Percentiles rank a stretch among this genome's conserved stretches.
These are phyloP conservation scores for Tubosaeta sp. DNA, from an alignment of 768 basidiomycete species.

Conservation along the genomic window DNA sequence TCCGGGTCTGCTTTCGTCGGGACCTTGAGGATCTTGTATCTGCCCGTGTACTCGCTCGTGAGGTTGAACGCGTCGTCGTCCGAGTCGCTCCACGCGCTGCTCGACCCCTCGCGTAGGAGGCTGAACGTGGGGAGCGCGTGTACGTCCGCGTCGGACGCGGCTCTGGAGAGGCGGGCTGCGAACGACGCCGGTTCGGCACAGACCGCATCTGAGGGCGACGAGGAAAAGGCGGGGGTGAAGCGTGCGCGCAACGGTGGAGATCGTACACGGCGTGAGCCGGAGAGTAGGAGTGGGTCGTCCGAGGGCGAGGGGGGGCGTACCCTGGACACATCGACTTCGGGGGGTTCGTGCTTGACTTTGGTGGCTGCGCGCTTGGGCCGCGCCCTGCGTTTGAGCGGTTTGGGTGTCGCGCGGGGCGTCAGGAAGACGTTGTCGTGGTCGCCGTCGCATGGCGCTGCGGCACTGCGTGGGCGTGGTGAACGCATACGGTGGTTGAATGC, in stretches of 20 bases:
- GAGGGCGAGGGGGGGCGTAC: constrained; percentile 71
- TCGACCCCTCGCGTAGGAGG: constrained; percentile 4
- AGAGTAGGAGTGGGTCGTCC: constrained; percentile 70
- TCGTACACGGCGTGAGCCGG: constrained; percentile 35
- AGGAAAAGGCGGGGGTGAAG: constrained; percentile 35
- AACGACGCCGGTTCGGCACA: constrained; percentile 9
- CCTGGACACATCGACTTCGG: constrained; percentile 52
- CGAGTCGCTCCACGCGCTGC: constrained; percentile 25
- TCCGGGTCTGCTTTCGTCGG: constrained; percentile 60
- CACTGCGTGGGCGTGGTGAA: constrained; percentile 9
- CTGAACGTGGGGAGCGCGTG: constrained; percentile 19
- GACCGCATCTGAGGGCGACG: constrained; percentile 24
- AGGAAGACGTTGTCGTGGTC: constrained; percentile 45
- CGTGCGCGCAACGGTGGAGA: constrained; percentile 27
- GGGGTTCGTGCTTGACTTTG: constrained; percentile 59
- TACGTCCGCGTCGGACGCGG: background rate
- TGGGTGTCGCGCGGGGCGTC: constrained; percentile 27
- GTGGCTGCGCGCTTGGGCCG: constrained; percentile 17
- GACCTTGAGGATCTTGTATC: constrained; percentile 50
- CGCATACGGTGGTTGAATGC: constrained; percentile 12
- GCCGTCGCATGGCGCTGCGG: constrained; percentile 5
- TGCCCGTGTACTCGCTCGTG: constrained; percentile 64
- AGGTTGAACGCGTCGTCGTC: constrained; percentile 32
- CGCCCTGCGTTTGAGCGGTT: constrained; percentile 39
- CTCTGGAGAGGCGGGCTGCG: constrained; percentile 19